These are phyloP conservation scores for Moesziomyces antarcticus DNA, from an alignment of 1,284 basidiomycete genomes.

Conservation along the genomic window DNA sequence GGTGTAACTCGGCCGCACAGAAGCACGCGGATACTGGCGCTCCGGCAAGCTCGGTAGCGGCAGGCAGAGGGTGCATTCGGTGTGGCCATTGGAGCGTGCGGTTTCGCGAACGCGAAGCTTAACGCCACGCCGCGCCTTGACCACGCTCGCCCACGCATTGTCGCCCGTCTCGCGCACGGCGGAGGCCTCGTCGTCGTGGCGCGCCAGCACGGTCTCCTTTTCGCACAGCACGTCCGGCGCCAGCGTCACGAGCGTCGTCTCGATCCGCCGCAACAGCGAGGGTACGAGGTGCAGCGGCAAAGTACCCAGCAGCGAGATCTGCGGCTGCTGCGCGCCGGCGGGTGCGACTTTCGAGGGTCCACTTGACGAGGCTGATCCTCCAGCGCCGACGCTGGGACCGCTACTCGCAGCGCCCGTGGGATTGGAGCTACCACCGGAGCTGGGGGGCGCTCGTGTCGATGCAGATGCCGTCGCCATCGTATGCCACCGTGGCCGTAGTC, in stretches of 20 bases:
- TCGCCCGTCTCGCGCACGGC: slow-evolving; percentile 43
- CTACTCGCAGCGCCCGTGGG: no score
- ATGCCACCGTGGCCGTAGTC: background rate
- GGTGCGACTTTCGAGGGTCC: slow-evolving; percentile 7
- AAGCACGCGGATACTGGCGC: slow-evolving; percentile 37
- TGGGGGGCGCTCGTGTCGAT: background rate
- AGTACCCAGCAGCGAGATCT: slow-evolving; percentile 42
- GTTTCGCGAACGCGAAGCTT: slow-evolving; percentile 29
- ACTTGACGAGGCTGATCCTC: slow-evolving; percentile 5
- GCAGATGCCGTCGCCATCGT: background rate
- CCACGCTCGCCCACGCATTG: slow-evolving; percentile 47
- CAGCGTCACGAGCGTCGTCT: slow-evolving; percentile 12
- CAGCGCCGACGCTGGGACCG: background rate
- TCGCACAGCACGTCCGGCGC: slow-evolving; percentile 25
- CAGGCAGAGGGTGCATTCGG: slow-evolving; percentile 25
- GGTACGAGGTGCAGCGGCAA: slow-evolving; percentile 22
- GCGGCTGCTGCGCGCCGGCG: slow-evolving; percentile 25
- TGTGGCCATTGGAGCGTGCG: background rate
- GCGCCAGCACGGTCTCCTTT: slow-evolving; percentile 32
- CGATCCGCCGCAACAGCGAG: slow-evolving; percentile 21
- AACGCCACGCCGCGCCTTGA: slow-evolving; percentile 29
- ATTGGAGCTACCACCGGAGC: background rate
- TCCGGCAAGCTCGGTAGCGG: slow-evolving; percentile 36
- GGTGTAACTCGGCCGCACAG: slow-evolving; percentile 31
- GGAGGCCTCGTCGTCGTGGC: slow-evolving; percentile 37